Conservation (phyloP, 2,329 filamentous ascomycete genomes). For the Fusarium euwallaceae region DNA sequence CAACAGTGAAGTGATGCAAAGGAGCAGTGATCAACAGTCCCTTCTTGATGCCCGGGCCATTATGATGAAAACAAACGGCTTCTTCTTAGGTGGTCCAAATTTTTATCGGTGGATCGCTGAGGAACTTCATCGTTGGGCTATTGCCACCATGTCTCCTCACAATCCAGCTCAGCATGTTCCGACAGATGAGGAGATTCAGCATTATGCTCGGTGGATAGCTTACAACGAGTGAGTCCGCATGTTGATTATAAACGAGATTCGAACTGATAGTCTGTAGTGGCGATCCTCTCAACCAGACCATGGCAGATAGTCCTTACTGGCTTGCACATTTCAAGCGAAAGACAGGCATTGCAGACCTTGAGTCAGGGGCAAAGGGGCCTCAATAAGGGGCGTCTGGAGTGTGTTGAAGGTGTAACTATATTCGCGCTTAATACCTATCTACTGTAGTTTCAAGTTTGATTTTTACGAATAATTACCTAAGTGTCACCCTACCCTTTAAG, state of each 20-base stretch:
- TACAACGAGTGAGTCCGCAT: conserved; percentile 41
- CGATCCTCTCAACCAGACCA: conserved; percentile 8
- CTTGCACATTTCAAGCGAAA: conserved; percentile 8
- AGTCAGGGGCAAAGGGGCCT: neutral
- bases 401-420: neutral
- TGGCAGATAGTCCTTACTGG: conserved; percentile 11
- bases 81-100: conserved; percentile 41
- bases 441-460: neutral
- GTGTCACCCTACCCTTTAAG: neutral
- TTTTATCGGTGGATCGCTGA: conserved; percentile 38
- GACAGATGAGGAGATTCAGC: conserved; percentile 52
- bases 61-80: conserved; percentile 14
- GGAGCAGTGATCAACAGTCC: neutral
- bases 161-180: conserved; percentile 49
- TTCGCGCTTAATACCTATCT: neutral
- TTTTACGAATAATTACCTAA: too few species aligned
- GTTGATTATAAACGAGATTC: accelerated
- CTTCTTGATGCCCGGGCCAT: conserved; percentile 13
- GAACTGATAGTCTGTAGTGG: neutral
- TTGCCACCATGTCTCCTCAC: conserved; percentile 48
- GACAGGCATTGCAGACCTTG: neutral
- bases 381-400: neutral
- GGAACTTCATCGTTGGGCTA: conserved; percentile 42
- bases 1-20: neutral
- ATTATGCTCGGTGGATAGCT: conserved; percentile 51